Conservation (phyloP, 2,329 filamentous ascomycete genomes). For the Fusarium agapanthi region DNA sequence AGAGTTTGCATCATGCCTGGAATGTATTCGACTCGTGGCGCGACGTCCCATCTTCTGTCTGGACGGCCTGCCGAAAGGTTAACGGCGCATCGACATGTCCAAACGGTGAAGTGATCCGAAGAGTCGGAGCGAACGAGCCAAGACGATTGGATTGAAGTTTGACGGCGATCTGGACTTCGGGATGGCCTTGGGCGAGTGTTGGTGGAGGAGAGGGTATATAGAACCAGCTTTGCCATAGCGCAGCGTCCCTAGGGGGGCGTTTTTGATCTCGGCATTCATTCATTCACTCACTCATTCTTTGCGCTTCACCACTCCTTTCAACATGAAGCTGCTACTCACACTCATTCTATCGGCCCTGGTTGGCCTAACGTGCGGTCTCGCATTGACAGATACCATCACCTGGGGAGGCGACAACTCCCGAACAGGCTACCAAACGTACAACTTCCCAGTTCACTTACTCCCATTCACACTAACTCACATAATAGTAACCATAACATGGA, state of each 20-base stretch:
- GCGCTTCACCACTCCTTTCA: slow-evolving; percentile 6
- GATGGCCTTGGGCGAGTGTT: background rate
- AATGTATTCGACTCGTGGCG: slow-evolving; percentile 18
- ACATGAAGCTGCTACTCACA: slow-evolving; percentile 40
- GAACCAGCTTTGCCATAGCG: background rate
- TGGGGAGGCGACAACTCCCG: slow-evolving; percentile 67
- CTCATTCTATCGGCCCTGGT: slow-evolving; percentile 47
- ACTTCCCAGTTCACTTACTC: slow-evolving; percentile 20
- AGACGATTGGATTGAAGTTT: background rate
- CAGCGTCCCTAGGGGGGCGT: background rate
- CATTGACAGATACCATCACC: slow-evolving; percentile 64
- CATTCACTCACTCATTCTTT: slow-evolving; percentile 2
- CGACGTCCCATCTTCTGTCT: background rate
- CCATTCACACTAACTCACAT: fast-evolving
- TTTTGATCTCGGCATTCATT: background rate
- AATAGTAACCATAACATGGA: slow-evolving; percentile 69
- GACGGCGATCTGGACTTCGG: background rate
- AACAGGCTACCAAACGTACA: slow-evolving; percentile 61
- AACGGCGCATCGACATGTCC: slow-evolving; percentile 2
- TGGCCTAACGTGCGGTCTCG: slow-evolving; percentile 49
- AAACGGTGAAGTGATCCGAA: background rate
- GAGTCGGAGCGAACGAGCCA: background rate
- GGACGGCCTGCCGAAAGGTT: slow-evolving; percentile 11
- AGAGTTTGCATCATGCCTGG: slow-evolving; percentile 1
- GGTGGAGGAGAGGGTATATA: slow-evolving; percentile 14